These are phyloP conservation scores for Knoxdaviesia proteae DNA, from an alignment of 2,329 filamentous ascomycete species.

Conservation along the genomic window DNA sequence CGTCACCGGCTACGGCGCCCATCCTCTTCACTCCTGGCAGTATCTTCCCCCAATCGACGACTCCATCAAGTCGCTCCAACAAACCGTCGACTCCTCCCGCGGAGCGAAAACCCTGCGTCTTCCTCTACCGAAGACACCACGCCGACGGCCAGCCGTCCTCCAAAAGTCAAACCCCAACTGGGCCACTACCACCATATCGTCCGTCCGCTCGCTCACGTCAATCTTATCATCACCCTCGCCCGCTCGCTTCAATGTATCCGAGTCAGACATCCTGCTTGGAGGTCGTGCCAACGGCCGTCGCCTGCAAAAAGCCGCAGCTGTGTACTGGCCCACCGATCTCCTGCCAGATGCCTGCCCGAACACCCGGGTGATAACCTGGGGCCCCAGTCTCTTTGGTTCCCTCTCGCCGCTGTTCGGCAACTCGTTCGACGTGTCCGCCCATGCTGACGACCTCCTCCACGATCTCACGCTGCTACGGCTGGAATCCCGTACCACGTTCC, in stretches of 20 bases:
- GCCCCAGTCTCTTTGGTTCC: constrained; percentile 10
- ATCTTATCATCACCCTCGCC: no score
- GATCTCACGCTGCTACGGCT: constrained; percentile 9
- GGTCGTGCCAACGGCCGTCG: no score
- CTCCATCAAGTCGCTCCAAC: no score
- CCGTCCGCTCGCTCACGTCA: no score
- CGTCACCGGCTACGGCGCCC: constrained; percentile 12
- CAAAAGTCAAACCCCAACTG: no score
- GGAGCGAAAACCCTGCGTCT: no score
- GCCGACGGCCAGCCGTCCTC: no score
- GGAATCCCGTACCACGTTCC: constrained; percentile 2
- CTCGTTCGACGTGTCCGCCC: constrained; percentile 11
- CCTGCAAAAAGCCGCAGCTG: neutral
- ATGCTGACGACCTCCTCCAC: constrained; percentile 10
- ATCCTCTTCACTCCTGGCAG: constrained; percentile 13
- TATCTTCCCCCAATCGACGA: neutral
- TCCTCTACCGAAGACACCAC: no score
- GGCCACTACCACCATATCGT: no score
- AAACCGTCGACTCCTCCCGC: no score
- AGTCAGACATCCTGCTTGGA: no score
- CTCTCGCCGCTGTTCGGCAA: constrained; percentile 9
- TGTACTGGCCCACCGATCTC: constrained; percentile 13
- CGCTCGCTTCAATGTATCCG: no score
- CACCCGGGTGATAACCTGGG: constrained; percentile 12
- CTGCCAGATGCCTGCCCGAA: constrained; percentile 12